Conservation (phyloP, 1,284 basidiomycete species). For the Inonotus obliquus region DNA sequence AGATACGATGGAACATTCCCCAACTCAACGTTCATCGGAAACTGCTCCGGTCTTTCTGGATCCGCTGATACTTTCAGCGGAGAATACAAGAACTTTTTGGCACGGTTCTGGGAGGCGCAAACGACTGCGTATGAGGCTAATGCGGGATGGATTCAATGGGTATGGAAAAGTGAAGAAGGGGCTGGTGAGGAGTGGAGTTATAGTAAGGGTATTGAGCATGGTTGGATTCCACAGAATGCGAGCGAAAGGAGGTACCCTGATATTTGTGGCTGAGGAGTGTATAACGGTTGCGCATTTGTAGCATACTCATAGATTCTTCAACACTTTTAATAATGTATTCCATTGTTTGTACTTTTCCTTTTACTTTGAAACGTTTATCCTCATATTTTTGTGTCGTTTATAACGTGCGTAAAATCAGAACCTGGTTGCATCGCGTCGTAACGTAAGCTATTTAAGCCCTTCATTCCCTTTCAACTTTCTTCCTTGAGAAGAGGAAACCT, state of each 20-base stretch:
- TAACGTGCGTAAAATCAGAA: no score
- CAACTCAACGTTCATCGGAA: constrained; percentile 63
- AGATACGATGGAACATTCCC: constrained; percentile 77
- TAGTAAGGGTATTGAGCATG: constrained; percentile 68
- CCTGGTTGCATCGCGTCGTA: no score
- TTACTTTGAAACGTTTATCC: no score
- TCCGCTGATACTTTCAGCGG: constrained; percentile 67
- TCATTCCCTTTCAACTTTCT: no score
- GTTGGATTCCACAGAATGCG: constrained; percentile 78
- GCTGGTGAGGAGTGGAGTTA: constrained; percentile 74
- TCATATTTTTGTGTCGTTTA: no score
- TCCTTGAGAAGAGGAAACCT: no score
- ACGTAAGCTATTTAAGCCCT: no score
- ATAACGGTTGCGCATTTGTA: no score
- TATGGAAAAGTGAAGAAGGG: constrained; percentile 53
- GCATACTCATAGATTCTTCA: no score
- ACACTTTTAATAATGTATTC: no score
- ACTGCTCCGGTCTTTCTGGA: constrained; percentile 72
- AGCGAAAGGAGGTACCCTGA: constrained; percentile 42
- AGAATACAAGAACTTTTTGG: constrained; percentile 79
- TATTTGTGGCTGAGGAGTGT: constrained; percentile 39
- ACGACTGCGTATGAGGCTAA: constrained; percentile 58
- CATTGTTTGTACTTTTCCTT: no score
- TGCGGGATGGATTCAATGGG: constrained; percentile 69
- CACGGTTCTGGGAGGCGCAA: constrained; percentile 84